Percentiles rank a stretch among this genome's conserved stretches.
These are phyloP conservation scores for Clitopilus hobsonii DNA, from an alignment of 768 basidiomycete species.

Conservation along the genomic window DNA sequence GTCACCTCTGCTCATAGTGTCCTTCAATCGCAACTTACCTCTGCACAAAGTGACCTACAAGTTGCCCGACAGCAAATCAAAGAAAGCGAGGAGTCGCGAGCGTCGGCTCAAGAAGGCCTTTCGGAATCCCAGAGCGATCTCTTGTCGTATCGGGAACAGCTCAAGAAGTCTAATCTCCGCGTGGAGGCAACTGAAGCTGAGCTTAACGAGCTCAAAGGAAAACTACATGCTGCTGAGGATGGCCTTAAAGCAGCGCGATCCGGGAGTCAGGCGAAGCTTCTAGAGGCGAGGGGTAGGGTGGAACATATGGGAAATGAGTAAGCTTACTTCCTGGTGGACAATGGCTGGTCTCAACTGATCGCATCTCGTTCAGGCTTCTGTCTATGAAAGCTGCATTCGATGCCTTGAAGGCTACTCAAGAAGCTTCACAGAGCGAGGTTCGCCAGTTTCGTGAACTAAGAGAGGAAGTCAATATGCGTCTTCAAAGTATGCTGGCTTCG, in stretches of 20 bases:
- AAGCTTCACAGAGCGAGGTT: background rate
- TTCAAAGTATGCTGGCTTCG: background rate
- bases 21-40: background rate
- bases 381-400: background rate
- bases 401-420: background rate
- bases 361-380: background rate
- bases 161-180: background rate
- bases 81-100: background rate
- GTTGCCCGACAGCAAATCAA: background rate
- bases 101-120: background rate
- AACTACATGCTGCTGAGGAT: background rate
- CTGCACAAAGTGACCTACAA: background rate
- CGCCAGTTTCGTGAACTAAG: background rate
- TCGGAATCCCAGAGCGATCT: background rate
- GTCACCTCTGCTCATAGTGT: background rate
- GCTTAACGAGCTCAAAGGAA: background rate
- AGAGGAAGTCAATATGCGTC: background rate
- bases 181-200: background rate
- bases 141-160: background rate
- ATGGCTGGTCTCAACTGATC: background rate
- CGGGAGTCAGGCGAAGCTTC: background rate
- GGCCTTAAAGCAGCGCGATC: background rate
- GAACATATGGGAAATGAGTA: background rate
- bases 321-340: background rate
- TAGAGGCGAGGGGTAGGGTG: background rate